Evolutionary conservation across 2,329 filamentous ascomycete species (phyloP), one percentile per base, ranked within the genome.

Genomic region (Colletotrichum karsti): DNA sequence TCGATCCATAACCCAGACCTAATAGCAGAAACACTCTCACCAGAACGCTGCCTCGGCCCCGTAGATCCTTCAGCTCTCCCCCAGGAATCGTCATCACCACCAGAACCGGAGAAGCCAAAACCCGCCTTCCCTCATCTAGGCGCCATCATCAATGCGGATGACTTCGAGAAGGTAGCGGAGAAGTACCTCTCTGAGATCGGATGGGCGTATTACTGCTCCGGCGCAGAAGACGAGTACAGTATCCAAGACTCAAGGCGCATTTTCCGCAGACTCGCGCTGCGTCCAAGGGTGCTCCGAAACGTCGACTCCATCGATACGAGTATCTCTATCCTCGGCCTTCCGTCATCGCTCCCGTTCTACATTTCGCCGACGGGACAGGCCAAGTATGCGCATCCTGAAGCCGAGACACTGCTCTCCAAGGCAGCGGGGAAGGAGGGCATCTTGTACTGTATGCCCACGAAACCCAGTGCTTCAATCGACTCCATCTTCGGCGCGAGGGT

Each of bases 281-380:
- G 94, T 12, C 94, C 94, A 9, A 85, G 94, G 26, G 87, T 97
- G 44, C 96, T 97, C 79, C 84, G 94, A 71, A 92, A 97, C 81
- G 15, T 87, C 87, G 10, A 95, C 92, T 1, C 89, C 87, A 0
- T 83, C 94, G 78, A 83, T 71, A 84, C 85, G 0, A 73, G 73
- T 3, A 85, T 88, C 1, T 83, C 77, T 13, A 87, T 92, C 26
- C 78, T 92, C 0, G 89, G 89, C 0, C 76, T 82, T 24, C 75
- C 78, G 4, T 82, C 86, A 56, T 81, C 79, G 22, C 78, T 88
- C 2, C 90, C 90, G 0, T 81, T 92, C 24, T 92, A 91, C 74
- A 85, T 88, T 68, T 86, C 87, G 44, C 90, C 90, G 0, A 88
- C 90, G 1, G 88, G 88, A 1, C 89, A 92, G 85, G 89, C 87